phyloP scores from a whole-genome alignment of 2,329 filamentous ascomycete species.

The Diaporthe sp. region DNA sequence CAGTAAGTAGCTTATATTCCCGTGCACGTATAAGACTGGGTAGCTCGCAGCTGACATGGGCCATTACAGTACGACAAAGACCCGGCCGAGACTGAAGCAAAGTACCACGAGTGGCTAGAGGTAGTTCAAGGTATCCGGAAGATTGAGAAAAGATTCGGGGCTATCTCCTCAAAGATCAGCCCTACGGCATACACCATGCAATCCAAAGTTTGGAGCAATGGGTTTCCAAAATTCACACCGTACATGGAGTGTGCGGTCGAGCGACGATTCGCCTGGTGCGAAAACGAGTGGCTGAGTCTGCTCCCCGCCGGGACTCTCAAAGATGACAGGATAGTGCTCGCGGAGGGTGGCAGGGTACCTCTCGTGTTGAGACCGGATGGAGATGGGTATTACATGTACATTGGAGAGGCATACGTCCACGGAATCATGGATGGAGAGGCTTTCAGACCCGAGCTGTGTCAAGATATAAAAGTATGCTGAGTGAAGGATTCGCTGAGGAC shows the following conservation, averaged over 20 bases:
- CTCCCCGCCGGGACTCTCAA: background rate
- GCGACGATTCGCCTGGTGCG: background rate
- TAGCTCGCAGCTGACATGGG: background rate
- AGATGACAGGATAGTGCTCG: background rate
- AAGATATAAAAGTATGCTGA: slow-evolving; percentile 1
- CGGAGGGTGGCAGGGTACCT: slow-evolving; percentile 7
- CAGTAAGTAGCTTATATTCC: background rate
- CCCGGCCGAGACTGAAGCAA: background rate
- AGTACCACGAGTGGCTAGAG: background rate
- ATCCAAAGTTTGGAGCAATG: background rate
- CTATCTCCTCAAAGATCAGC: background rate
- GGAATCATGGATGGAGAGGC: slow-evolving; percentile 9
- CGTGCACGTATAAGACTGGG: background rate
- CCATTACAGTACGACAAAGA: background rate
- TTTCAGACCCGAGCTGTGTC: background rate
- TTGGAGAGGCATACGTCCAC: background rate
- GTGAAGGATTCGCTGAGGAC: too few relatives aligned
- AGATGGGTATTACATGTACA: background rate
- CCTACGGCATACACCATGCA: background rate
- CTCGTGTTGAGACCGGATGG: background rate
- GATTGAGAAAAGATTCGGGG: background rate
- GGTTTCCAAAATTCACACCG: background rate
- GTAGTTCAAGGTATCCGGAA: background rate
- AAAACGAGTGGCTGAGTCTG: background rate
- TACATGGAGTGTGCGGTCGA: background rate